phyloP scores from a whole-genome alignment of 2,329 filamentous ascomycete genomes.

The Xylariaceae sp. region DNA sequence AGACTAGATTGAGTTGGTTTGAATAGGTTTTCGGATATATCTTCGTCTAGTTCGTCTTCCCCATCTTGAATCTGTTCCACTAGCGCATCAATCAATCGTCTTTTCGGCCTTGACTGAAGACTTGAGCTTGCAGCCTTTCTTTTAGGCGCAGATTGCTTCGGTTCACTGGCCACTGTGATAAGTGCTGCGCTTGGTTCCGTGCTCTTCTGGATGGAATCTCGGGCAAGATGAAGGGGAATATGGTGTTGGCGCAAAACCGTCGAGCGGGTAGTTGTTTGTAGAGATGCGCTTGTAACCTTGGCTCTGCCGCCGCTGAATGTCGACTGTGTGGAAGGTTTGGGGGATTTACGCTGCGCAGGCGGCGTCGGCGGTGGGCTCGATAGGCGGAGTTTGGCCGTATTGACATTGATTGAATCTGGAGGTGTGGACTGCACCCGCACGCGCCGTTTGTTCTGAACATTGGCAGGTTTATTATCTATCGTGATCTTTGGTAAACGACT shows the following conservation, averaged over 20 bases:
- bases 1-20: constrained; percentile 19
- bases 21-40: constrained; percentile 13
- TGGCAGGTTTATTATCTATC: constrained; percentile 10
- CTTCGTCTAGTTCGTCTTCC: constrained; percentile 18
- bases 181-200: constrained; percentile 10
- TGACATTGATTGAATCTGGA: constrained; percentile 23
- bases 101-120: constrained; percentile 24
- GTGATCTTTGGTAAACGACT: constrained; percentile 24
- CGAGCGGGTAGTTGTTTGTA: constrained; percentile 10
- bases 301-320: background rate
- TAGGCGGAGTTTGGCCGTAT: constrained; percentile 19
- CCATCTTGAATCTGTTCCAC: constrained; percentile 27
- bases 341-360: constrained; percentile 20
- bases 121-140: constrained; percentile 6
- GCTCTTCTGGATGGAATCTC: constrained; percentile 12
- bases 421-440: constrained; percentile 15
- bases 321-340: constrained; percentile 2
- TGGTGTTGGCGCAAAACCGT: constrained; percentile 19
- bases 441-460: constrained; percentile 10
- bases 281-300: constrained; percentile 2
- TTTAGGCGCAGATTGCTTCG: constrained; percentile 8
- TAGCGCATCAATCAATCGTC: constrained; percentile 30
- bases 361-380: constrained; percentile 34
- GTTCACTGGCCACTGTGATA: constrained; percentile 7
- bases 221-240: constrained; percentile 31